Base-by-base conservation (phyloP, 2,329 filamentous ascomycete genomes). In the Myriosclerotinia scirpicola region DNA sequence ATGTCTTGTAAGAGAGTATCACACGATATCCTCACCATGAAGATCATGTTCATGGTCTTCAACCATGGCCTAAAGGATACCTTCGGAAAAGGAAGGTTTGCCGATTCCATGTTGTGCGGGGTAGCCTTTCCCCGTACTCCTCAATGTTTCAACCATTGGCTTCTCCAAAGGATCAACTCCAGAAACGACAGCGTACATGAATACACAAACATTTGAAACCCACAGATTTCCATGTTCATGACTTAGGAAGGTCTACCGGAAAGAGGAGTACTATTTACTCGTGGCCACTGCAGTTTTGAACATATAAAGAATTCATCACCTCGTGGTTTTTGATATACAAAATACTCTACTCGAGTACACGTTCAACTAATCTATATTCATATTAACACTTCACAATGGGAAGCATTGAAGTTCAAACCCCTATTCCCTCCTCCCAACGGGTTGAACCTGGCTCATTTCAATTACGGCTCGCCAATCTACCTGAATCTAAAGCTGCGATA, bases 401-500 rank as follows among this genome's bases (percentile, higher is more conserved):
- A 36, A 70, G 67, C 26, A 56, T 72, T 50, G 64, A 54, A 26
- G 63, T 70, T 11, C 12, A 64, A 59, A 34, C 20, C 3, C 63
- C 40, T 26, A 5, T 65, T 20, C 64, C 67, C 6, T 74, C 72
- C 2, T 64, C 67, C 9, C 60, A 75, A 30, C 69, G 73, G 3
- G 64, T 68, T 40, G 72, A 74, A 58, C 71, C 71, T 17, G 73
- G 73, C 26, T 74, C 72, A 9, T 70, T 74, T 15, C 70, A 69
- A n/a, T 52, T 75, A 5, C 40, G 40, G 12, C 65, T 68, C 2
- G 72, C 73, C 36, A 67, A 66, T 9, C 65, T 71, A 36, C 72
- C 73, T 20, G 58, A 36, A 20, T 48, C 42, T 12, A 61, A 48
- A 40, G n/a, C 56, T 12, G 40, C 67, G 5, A 58, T 67, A 22